Conservation (phyloP, 257 asterid species). For the Jasminum sambac region DNA sequence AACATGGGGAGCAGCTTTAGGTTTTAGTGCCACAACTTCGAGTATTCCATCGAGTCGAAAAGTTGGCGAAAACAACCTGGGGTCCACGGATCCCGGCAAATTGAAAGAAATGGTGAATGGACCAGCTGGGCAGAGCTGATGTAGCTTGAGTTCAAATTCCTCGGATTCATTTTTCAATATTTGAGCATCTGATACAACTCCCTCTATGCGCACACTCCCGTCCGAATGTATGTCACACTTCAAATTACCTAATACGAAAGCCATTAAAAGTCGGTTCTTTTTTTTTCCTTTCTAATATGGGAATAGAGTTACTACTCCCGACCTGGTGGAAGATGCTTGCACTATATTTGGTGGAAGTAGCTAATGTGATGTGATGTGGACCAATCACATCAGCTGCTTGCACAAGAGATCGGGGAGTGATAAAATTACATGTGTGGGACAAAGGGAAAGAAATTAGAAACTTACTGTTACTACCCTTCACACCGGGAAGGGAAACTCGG, state of each 20-base stretch:
- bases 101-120: slow-evolving; percentile 48
- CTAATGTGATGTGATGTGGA: too few relatives aligned
- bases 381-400: too few relatives aligned
- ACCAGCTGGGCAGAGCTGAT: slow-evolving; percentile 50
- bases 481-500: slow-evolving; percentile 52
- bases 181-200: slow-evolving; percentile 33
- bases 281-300: background rate
- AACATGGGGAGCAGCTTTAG: slow-evolving; percentile 32
- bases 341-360: too few relatives aligned
- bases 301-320: too few relatives aligned
- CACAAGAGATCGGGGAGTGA: too few relatives aligned
- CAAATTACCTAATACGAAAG: slow-evolving; percentile 29
- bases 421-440: background rate
- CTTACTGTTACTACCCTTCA: slow-evolving; percentile 34
- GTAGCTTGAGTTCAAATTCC: slow-evolving; percentile 36
- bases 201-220: slow-evolving; percentile 47
- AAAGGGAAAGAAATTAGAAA: slow-evolving; percentile 5
- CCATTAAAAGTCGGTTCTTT: background rate
- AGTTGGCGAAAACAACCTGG: slow-evolving; percentile 32
- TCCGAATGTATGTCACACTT: slow-evolving; percentile 36
- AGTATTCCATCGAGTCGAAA: slow-evolving; percentile 40
- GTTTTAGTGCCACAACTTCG: slow-evolving; percentile 35
- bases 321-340: too few relatives aligned
- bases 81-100: slow-evolving; percentile 53
- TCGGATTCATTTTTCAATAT: slow-evolving; percentile 29